These are phyloP conservation scores for Eleusine coracana DNA, from an alignment of 176 grass and related monocot genomes.

Conservation along the genomic window DNA sequence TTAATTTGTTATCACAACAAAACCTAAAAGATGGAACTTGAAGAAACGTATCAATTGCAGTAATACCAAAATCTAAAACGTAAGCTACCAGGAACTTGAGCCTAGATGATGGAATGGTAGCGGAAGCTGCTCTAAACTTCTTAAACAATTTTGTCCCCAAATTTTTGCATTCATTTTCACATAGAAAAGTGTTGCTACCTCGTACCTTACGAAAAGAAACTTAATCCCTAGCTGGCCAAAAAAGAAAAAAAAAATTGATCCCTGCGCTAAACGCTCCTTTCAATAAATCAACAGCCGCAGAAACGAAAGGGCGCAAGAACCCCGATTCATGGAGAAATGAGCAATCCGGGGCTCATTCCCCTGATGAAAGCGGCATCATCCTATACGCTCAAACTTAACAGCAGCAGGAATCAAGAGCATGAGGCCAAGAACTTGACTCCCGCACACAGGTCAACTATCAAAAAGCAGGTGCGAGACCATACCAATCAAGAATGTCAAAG, in stretches of 20 bases:
- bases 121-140: conserved; percentile 16
- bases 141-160: not conserved
- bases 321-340: not conserved
- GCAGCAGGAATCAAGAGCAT: conserved; percentile 7
- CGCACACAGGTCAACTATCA: conserved; percentile 38
- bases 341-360: not conserved
- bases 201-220: not conserved
- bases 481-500: conserved; percentile 26
- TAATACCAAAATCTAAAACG: conserved; percentile 13
- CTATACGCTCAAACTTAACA: not conserved
- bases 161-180: not conserved
- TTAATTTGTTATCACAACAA: not conserved
- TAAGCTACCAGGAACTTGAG: not conserved
- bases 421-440: conserved; percentile 13
- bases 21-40: not conserved
- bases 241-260: not conserved
- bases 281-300: not conserved
- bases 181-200: not conserved
- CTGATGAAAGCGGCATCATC: not conserved
- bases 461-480: not conserved
- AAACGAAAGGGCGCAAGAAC: conserved; percentile 12
- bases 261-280: not conserved
- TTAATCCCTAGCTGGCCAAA: not conserved
- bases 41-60: not conserved
- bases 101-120: not conserved